Evolutionary conservation across 2,329 filamentous ascomycete species (phyloP).

Genomic region (Phialophora verrucosa): DNA sequence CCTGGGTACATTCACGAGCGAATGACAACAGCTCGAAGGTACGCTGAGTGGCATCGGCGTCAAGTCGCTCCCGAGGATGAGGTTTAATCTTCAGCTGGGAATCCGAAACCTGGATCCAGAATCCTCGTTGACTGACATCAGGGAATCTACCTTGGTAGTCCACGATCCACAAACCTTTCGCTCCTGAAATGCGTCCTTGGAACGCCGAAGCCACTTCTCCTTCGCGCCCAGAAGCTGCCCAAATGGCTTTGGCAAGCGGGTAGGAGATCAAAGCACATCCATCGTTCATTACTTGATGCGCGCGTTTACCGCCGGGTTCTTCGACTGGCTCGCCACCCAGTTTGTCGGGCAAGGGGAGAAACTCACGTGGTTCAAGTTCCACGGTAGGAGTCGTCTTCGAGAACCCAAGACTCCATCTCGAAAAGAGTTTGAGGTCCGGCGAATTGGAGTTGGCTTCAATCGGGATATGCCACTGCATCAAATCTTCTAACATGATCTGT

Average conservation of each 20-base stretch:
- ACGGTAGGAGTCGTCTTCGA: constrained; percentile 53
- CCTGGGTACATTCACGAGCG: constrained; percentile 20
- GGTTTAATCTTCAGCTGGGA: constrained; percentile 64
- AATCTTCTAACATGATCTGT: constrained; percentile 46
- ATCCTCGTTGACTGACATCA: constrained; percentile 43
- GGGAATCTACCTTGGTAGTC: constrained; percentile 42
- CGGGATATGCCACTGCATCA: constrained; percentile 56
- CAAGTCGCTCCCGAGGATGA: constrained; percentile 46
- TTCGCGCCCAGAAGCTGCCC: constrained; percentile 47
- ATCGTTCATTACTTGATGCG: constrained; percentile 53
- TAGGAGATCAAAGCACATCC: constrained; percentile 63
- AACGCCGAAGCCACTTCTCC: constrained; percentile 57
- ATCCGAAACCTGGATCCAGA: constrained; percentile 63
- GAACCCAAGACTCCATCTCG: constrained; percentile 50
- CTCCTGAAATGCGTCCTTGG: constrained; percentile 64
- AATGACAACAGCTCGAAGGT: constrained; percentile 63
- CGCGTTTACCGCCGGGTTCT: neutral
- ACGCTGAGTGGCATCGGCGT: constrained; percentile 51
- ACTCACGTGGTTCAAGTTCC: constrained; percentile 45
- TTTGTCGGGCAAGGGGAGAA: constrained; percentile 44
- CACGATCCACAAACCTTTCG: constrained; percentile 67
- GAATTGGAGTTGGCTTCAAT: constrained; percentile 45
- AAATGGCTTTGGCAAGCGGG: constrained; percentile 55
- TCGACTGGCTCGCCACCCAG: neutral
- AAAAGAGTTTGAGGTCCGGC: constrained; percentile 53